Evolutionary conservation across 441 rosid genomes (phyloP), one percentile per base, ranked within the genome.

Genomic region (Populus hybrid): DNA sequence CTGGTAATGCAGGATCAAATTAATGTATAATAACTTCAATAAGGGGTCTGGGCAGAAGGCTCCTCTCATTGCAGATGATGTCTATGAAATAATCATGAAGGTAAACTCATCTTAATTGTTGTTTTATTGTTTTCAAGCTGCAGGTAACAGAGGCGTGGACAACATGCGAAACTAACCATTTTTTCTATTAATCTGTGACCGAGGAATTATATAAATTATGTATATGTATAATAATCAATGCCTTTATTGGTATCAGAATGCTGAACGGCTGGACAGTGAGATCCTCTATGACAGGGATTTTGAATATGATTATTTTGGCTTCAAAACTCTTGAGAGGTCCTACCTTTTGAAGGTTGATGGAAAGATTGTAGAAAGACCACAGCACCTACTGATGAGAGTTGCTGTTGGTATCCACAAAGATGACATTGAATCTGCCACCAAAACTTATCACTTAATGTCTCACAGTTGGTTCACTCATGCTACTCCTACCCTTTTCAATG

Each of bases 391-490:
- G 79, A 91, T 90, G 94, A 90, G 96, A 85, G 96, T 89, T 67
- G 75, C 96, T 78, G 94, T 89, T 80, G 94, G 94, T 23, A 89
- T 91, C 46, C 96, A 90, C 80, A 88, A 88, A 76, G 84, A 86
- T 66, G 91, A 89, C 70, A 83, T 91, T 73, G 97, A 89, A 65
- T 90, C 91, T 67, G 88, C 73, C 0, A 78, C 90, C 79, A 71
- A 70, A 81, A 89, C 97, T 16, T 90, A 91, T 77, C 94, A 91
- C 72, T 81, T 91, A 83, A 91, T 90, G 97, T 86, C 97, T 77
- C 97, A 89, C 70, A 75, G 97, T 1, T 90, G 97, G 94, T 91
- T 91, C 80, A 91, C 89, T 79, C 97, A 91, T 84, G 97, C 93
- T 11, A 89, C 92, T 67, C 97, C 97, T 1, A 91, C 93, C 3